Base-by-base conservation (phyloP, 768 basidiomycete genomes). In the Dioszegia aurantiaca region DNA sequence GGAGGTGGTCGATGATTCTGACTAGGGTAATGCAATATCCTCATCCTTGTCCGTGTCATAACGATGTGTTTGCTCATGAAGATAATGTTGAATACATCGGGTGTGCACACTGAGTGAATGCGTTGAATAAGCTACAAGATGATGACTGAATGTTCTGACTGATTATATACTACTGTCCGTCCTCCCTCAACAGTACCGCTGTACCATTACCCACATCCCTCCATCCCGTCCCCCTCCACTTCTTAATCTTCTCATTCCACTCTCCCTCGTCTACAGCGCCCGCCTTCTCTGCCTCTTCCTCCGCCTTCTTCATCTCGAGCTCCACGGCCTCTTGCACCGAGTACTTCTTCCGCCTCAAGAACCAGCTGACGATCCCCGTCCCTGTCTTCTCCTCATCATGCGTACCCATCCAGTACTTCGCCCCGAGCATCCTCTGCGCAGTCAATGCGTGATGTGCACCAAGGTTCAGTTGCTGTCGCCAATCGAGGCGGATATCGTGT, bases 401-500 rank as follows among this genome's bases (percentile, higher is more conserved):
- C 39, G 62, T 64, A 6, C 62, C 59, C 21, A 64, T 51, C 62
- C 62, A 64, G 51, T 64, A 64, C 26, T 53, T 55, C 10, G 62
- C 58, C 11, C 47, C 37, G 9, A 64, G 12, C 26, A 53, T 49
- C n/a, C 49, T 16, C 33, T 64, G 62, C 4, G 59, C 62, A 12
- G 42, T 39, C 4, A 64, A 41, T 2, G 55, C 62, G 37, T 64
- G 60, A 30, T 52, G 48, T 16, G 62, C 62, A 28, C 62, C 62
- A 23, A 64, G 59, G 28, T 64, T 64, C 47, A 64, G 62, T 36
- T 64, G 62, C 39, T 64, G 62, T 8, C 62, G 59, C 62, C 62
- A 64, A 37, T 64, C 62, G 14, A 64, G 55, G 9, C 28, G 41
- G 41, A 64, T 59, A 39, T 64, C 62, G 62, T 64, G 62, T 17